Evolutionary conservation across 2,329 filamentous ascomycete species (phyloP), one percentile per base, ranked within the genome.

Genomic region (Ciborinia camelliae): DNA sequence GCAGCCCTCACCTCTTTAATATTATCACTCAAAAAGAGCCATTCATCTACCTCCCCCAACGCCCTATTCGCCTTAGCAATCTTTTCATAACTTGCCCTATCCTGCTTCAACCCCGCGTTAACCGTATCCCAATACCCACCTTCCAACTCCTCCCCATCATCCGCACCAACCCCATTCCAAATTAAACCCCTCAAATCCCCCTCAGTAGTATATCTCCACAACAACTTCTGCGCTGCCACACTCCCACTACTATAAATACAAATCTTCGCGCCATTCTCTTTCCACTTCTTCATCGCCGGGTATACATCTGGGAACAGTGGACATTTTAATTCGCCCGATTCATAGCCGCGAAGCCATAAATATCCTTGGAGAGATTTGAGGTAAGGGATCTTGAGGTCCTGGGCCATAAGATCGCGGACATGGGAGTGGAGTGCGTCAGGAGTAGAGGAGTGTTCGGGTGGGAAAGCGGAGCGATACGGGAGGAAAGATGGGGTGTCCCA

Each of bases 181-280:
- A 92, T 82, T 64, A 85, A 75, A 1, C 78, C 77, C 4, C 81
- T 84, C 71, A 90, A 75, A 74, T 91, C 85, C n/a, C 81, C 78
- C 2, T 83, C 81, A 68, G 84, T 79, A 20, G 76, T 76, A 73
- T 92, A 86, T 66, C 82, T 81, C 77, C 94, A 94, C 68, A 94
- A 82, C 67, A 94, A 80, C 77, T 92, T 91, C 80, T 95, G 91
- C 18, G 91, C 91, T 26, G 88, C 82, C 7, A 94, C 88, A 28
- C 89, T 92, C 39, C 91, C 91, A 15, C 89, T 92, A 4, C 89
- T 92, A 79, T 93, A 95, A 73, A 95, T 93, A 71, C 90, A 85
- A 68, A 64, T 55, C 9, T 53, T 60, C 2, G 55, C 80, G 1
- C 69, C 68, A 67, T 85, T 79, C 32, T 82, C 83, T 37, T 79